These are phyloP conservation scores for Prunus mira DNA, from an alignment of 306 rosid species.

Conservation along the genomic window DNA sequence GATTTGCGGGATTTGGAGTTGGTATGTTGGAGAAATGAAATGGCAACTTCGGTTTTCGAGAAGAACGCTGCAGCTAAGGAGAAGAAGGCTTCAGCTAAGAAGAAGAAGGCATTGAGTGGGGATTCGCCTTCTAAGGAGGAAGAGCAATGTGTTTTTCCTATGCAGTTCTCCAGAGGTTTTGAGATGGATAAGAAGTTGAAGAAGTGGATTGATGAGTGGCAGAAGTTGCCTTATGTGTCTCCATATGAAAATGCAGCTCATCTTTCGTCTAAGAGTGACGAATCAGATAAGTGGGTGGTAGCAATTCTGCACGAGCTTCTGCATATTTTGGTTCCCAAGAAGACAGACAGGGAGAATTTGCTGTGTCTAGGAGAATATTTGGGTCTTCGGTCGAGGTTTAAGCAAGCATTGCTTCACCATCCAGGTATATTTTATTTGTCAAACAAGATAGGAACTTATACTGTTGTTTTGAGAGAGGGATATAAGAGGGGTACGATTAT, in stretches of 20 bases:
- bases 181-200: conserved; percentile 69
- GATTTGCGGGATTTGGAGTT: conserved; percentile 48
- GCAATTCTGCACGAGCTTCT: conserved; percentile 82
- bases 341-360: conserved; percentile 60
- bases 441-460: conserved; percentile 59
- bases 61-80: conserved; percentile 17
- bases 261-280: conserved; percentile 52
- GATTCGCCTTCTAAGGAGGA: conserved; percentile 3
- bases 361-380: conserved; percentile 62
- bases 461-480: conserved; percentile 72
- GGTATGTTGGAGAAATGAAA: conserved; percentile 74
- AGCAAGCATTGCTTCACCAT: conserved; percentile 63
- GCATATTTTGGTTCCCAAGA: conserved; percentile 69
- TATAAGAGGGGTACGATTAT: conserved; percentile 70
- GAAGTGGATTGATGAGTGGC: conserved; percentile 80
- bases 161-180: conserved; percentile 63
- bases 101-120: conserved; percentile 6
- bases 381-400: conserved; percentile 73
- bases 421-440: conserved; percentile 84
- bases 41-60: conserved; percentile 59
- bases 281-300: conserved; percentile 70
- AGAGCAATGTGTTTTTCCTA: conserved; percentile 38
- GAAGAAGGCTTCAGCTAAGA: not conserved
- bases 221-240: conserved; percentile 67
- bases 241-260: conserved; percentile 71